A percentile compares a stretch with the other conserved stretches of the same genome.
Evolutionary conservation across 1,284 basidiomycete species (phyloP).

Genomic region (Mycena sp.): DNA sequence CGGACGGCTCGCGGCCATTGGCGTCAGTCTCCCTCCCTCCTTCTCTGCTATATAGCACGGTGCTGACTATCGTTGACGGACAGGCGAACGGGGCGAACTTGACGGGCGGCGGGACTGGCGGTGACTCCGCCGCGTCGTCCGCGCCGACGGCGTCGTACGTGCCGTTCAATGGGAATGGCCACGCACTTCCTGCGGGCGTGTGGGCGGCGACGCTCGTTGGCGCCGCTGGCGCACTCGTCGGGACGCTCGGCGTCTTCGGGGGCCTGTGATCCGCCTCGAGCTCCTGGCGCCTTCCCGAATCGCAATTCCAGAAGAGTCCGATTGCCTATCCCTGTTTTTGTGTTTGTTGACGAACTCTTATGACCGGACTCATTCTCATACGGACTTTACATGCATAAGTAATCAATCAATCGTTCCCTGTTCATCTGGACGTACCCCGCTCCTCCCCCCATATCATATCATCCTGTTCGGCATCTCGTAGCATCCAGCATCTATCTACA

Average conservation of each 20-base stretch:
- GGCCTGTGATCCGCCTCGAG: neutral
- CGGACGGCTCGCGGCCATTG: constrained; percentile 71
- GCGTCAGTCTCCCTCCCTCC: constrained; percentile 52
- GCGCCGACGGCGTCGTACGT: constrained; percentile 47
- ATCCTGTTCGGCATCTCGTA: too few species aligned
- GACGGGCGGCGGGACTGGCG: constrained; percentile 62
- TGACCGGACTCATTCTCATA: neutral
- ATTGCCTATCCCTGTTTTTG: neutral
- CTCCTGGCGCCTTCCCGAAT: too few species aligned
- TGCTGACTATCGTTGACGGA: constrained; percentile 3
- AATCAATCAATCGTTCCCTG: too few species aligned
- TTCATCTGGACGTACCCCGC: too few species aligned
- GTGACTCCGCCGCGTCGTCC: constrained; percentile 28
- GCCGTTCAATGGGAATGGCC: constrained; percentile 59
- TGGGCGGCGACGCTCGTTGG: constrained; percentile 45
- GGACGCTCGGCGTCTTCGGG: constrained; percentile 35
- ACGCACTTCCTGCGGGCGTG: constrained; percentile 42
- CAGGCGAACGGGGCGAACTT: constrained; percentile 77
- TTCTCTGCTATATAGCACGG: neutral
- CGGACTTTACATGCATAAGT: neutral
- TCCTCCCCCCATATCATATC: too few species aligned
- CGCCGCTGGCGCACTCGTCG: constrained; percentile 40
- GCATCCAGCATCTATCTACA: too few species aligned
- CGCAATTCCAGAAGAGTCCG: too few species aligned
- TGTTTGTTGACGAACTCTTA: constrained; percentile 3